phyloP scores from a whole-genome alignment of 1,139 yeast genomes.

The Protomyces pachydermus region DNA sequence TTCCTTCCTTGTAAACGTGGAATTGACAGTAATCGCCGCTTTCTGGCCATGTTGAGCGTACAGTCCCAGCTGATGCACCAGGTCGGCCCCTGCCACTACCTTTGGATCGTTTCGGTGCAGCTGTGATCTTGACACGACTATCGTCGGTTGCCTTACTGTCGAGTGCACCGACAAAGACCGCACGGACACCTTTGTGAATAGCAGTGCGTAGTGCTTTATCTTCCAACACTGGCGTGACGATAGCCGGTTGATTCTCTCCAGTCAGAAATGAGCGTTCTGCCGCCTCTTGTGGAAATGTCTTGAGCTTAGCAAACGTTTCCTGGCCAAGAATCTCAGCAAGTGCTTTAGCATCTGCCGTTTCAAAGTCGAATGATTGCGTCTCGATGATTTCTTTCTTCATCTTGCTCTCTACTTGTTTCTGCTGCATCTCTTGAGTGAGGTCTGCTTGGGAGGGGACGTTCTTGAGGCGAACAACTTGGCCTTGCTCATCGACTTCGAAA shows the following conservation, averaged over 20 bases:
- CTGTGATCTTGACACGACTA: conserved; percentile 40
- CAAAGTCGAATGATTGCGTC: conserved; percentile 25
- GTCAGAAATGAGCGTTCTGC: conserved; percentile 52
- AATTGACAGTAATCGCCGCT: conserved; percentile 57
- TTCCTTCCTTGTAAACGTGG: conserved; percentile 83
- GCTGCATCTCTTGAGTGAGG: conserved; percentile 42
- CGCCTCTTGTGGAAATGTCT: conserved; percentile 51
- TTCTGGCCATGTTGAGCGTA: conserved; percentile 17
- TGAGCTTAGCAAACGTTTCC: conserved; percentile 52
- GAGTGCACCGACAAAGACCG: conserved; percentile 64
- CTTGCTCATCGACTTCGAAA: conserved; percentile 14
- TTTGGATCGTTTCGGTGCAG: conserved; percentile 37
- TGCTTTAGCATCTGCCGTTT: conserved; percentile 39
- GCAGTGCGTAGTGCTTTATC: conserved; percentile 70
- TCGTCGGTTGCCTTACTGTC: conserved; percentile 74
- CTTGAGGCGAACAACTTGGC: conserved; percentile 41
- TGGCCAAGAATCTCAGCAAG: conserved; percentile 48
- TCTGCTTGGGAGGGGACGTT: conserved; percentile 48
- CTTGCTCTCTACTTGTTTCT: conserved; percentile 42
- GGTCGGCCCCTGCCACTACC: conserved; percentile 38
- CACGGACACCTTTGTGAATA: conserved; percentile 70
- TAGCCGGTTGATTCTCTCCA: conserved; percentile 11
- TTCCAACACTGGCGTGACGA: conserved; percentile 35
- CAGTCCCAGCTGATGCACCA: conserved; percentile 32
- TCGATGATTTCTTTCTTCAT: conserved; percentile 38